Evolutionary conservation across 768 basidiomycete genomes (phyloP), one percentile per base, ranked within the genome.

Genomic region (Auriscalpium microsporum): DNA sequence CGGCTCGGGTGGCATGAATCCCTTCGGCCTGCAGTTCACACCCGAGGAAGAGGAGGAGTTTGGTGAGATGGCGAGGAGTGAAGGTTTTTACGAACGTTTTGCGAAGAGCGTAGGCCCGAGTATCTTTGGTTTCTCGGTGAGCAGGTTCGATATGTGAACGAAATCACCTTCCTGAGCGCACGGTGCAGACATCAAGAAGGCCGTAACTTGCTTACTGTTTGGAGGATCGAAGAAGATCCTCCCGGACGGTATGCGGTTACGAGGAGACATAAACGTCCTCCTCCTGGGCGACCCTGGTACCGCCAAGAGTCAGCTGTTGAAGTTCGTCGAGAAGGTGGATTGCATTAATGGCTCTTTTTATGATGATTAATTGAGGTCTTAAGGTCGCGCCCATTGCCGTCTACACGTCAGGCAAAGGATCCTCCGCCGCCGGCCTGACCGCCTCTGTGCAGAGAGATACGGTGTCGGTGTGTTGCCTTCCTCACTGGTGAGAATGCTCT

Each of bases 11-110:
- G 80, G 82, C 8, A 79, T 86, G 4, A 93, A 91, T 67, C 90
- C 90, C 0, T 92, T 92, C 64, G 91, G 93, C 21, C 76, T 83
- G 13, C 87, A 87, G 60, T 99, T 97, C 67, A 83, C 90, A 0
- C 88, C 95, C 1, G 90, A 97, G 64, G 96, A 98, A 68, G 96
- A 98, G 67, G 96, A 98, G 65, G 94, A 97, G 63, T 98, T 97
- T 61, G 83, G 82, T 28, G 84, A 90, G 67, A 87, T 98, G 82
- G 85, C 91, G 6, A 77, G 94, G 61, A 86, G 86, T 58, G 88
- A 93, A 54, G 83, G 78, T 28, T 87, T 98, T 65, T 98, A 96
- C 63, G 95, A 98, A 67, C 80, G 86, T 11, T 99, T 99, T 68
- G 83, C 96, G 0, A 83, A 80, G 63, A 94, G 92, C 65, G 94